These are phyloP conservation scores for Grigorovia transvaalensis DNA, from an alignment of 805 yeast genomes.

Conservation along the genomic window DNA sequence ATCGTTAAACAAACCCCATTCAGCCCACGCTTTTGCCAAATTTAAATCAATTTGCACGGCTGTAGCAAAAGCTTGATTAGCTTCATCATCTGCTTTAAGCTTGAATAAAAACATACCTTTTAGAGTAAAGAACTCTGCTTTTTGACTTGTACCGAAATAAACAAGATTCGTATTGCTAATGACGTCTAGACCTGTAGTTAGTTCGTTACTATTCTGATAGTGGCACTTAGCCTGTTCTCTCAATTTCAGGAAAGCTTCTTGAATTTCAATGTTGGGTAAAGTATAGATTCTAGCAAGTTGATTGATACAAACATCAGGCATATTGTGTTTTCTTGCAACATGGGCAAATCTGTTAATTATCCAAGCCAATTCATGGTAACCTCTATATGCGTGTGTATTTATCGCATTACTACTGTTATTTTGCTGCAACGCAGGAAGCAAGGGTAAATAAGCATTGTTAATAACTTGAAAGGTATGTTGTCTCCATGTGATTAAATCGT, in stretches of 20 bases:
- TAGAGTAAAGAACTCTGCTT: slow-evolving; percentile 93
- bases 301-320: slow-evolving; percentile 92
- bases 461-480: slow-evolving; percentile 97
- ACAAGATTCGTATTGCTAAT: slow-evolving; percentile 93
- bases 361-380: slow-evolving; percentile 99
- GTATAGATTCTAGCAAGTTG: slow-evolving; percentile 91
- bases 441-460: slow-evolving; percentile 86
- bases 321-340: slow-evolving; percentile 91
- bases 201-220: slow-evolving; percentile 80
- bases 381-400: slow-evolving; percentile 91
- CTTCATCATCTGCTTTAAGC: slow-evolving; percentile 82
- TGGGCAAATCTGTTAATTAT: slow-evolving; percentile 96
- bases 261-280: slow-evolving; percentile 93
- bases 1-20: slow-evolving; percentile 97
- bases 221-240: slow-evolving; percentile 98
- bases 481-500: slow-evolving; percentile 95
- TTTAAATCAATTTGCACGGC: slow-evolving; percentile 94
- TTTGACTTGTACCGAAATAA: slow-evolving; percentile 93
- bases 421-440: slow-evolving; percentile 77
- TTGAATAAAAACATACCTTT: slow-evolving; percentile 97
- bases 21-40: slow-evolving; percentile 98
- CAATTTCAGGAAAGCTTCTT: slow-evolving; percentile 90
- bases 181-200: slow-evolving; percentile 92
- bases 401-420: slow-evolving; percentile 56
- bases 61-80: slow-evolving; percentile 95